Evolutionary conservation across 371 early-diverging fungal genomes (phyloP).

Genomic region (Umbelopsis sp.): DNA sequence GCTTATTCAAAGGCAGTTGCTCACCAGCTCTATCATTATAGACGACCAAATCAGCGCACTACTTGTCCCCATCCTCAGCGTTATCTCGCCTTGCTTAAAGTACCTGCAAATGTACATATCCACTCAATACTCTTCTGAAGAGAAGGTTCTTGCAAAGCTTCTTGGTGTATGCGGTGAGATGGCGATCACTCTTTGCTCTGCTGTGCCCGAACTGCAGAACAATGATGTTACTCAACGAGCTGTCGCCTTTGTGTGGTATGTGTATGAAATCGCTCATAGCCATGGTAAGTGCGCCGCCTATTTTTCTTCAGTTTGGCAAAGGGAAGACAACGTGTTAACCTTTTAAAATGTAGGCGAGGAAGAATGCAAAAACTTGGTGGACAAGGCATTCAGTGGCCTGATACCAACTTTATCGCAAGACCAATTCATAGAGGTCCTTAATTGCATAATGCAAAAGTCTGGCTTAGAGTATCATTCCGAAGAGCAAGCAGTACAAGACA

Average conservation of each 20-base stretch:
- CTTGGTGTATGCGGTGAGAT: constrained; percentile 8
- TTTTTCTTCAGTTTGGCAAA: not conserved
- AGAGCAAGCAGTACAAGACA: constrained; percentile 27
- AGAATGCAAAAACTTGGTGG: constrained; percentile 23
- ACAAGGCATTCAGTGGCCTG: constrained; percentile 34
- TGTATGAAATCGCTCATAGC: constrained; percentile 14
- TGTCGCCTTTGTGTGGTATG: not conserved
- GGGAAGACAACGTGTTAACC: too few relatives aligned
- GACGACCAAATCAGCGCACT: not conserved
- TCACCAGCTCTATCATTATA: not conserved
- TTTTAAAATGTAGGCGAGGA: constrained; percentile 21
- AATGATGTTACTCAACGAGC: not conserved
- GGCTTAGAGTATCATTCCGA: constrained; percentile 31
- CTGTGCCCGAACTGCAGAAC: not conserved
- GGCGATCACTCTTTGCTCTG: constrained; percentile 5
- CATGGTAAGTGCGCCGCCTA: not conserved
- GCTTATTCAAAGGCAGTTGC: not conserved
- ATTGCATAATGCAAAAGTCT: constrained; percentile 29
- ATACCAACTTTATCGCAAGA: constrained; percentile 33
- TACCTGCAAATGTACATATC: constrained; percentile 5
- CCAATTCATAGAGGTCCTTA: constrained; percentile 32
- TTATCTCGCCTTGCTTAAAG: constrained; percentile 6
- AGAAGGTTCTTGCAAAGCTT: not conserved
- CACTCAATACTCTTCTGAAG: not conserved
- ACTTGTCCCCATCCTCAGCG: not conserved